Evolutionary conservation across 2,329 filamentous ascomycete genomes (phyloP).

Genomic region (Apiospora sp.): DNA sequence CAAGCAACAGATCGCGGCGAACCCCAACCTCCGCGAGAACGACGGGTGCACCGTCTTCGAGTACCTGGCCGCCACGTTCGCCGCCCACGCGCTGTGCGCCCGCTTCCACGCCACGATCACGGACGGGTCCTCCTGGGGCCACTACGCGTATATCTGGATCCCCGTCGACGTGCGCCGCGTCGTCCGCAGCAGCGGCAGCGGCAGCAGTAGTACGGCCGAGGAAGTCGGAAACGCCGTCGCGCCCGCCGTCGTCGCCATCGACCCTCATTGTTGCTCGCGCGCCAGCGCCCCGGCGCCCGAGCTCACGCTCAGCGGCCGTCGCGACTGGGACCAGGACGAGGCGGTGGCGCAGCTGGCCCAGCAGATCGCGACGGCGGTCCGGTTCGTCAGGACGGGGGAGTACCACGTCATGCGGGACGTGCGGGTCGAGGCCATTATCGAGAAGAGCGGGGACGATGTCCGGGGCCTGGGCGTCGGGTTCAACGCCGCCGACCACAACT

Average conservation of each 20-base stretch:
- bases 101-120: background rate
- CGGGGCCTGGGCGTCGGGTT: background rate
- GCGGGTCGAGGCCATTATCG: background rate
- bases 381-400: background rate
- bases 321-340: background rate
- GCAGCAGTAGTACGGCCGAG: background rate
- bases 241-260: background rate
- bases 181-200: background rate
- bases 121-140: background rate
- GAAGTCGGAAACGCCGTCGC: background rate
- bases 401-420: background rate
- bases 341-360: rapidly evolving
- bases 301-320: no score
- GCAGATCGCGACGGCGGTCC: background rate
- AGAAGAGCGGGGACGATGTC: background rate
- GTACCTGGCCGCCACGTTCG: background rate
- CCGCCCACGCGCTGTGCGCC: background rate
- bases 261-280: no score
- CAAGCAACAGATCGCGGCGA: background rate
- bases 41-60: background rate
- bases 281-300: background rate
- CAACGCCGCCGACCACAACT: background rate
- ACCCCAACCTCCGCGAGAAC: background rate
- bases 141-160: background rate
- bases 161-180: background rate